Evolutionary conservation across 208 protist species (phyloP).

Genomic region (Crithidia expoeki): DNA sequence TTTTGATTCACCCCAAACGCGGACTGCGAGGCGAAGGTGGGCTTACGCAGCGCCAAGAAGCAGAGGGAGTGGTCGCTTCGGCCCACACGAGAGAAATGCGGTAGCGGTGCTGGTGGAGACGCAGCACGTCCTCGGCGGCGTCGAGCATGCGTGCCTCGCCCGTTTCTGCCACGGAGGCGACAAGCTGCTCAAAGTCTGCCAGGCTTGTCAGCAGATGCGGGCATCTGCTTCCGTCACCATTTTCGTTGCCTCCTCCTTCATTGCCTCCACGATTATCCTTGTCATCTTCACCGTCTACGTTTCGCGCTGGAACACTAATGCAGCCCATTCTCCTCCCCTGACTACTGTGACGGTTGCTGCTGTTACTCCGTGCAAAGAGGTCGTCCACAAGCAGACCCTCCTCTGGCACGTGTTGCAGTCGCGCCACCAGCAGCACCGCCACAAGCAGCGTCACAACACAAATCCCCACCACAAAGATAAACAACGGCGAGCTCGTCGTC

Average conservation of each 20-base stretch:
- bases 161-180: constrained; percentile 11
- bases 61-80: constrained; percentile 50
- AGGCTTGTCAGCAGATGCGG: not conserved
- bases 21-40: not conserved
- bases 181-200: constrained; percentile 4
- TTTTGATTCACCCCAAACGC: not conserved
- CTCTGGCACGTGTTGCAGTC: constrained; percentile 38
- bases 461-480: constrained; percentile 32
- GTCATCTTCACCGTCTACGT: not conserved
- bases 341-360: not conserved
- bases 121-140: constrained; percentile 25
- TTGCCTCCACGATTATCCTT: not conserved
- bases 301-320: not conserved
- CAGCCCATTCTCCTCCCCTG: not conserved
- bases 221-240: not conserved
- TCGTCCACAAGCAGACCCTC: constrained; percentile 22
- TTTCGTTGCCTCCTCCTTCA: not conserved
- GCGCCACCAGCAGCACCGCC: constrained; percentile 37
- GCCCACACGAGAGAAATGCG: constrained; percentile 47
- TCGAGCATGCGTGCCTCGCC: constrained; percentile 27
- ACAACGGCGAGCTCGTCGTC: constrained; percentile 26
- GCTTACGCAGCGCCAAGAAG: constrained; percentile 44
- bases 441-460: constrained; percentile 37
- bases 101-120: constrained; percentile 43
- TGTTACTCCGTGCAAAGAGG: constrained; percentile 5